Base-by-base conservation (phyloP, 148 eudicot genomes). In the Arctostaphylos glauca region DNA sequence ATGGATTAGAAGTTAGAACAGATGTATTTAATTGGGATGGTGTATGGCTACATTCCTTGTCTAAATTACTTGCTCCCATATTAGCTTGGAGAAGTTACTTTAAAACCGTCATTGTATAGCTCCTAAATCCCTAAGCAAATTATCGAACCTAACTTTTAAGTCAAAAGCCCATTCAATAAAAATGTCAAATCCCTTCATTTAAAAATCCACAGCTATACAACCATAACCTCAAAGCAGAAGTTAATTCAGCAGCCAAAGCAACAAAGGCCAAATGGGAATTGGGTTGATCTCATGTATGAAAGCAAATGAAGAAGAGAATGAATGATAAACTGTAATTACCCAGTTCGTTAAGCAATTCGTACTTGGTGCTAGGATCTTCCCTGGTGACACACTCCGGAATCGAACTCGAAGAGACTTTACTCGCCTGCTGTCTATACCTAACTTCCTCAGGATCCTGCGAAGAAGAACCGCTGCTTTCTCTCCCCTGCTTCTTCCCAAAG, bases 301-400 rank as follows among this genome's bases (percentile, higher is more conserved):
- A 31, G 12, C 67, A 52, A 81, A 59, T 9, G 52, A 66, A 48
- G 23, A n/a, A 64, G 14, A 43, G 1, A 46, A 4, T 21, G 9
- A 9, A 81, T 50, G 73, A 31, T 74, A 56, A 62, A 7, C 76
- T 9, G 15, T 46, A 80, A 85, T 87, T 89, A 96, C 99, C 98
- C 43, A 96, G 90, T 74, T 94, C 98, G 82, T 96, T 91, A 78
- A 94, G 94, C 92, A 96, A 86, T 80, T 93, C 94, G 84, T 94
- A 94, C 88, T 90, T 94, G 43, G 94, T 86, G 66, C 84, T 81
- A 81, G 97, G 99, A 87, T 96, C 99, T 68, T 96, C 98, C 85
- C 89, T 92, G 31, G 90, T 88, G 56, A 94, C 88, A 86, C 91
- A 87, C 2, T 96, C 99, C 0, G 97, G 93, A 71, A 96, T 90